Percentiles rank a stretch among this genome's conserved stretches.
Evolutionary conservation across 768 basidiomycete species (phyloP).

Genomic region (Auricularia cornea): DNA sequence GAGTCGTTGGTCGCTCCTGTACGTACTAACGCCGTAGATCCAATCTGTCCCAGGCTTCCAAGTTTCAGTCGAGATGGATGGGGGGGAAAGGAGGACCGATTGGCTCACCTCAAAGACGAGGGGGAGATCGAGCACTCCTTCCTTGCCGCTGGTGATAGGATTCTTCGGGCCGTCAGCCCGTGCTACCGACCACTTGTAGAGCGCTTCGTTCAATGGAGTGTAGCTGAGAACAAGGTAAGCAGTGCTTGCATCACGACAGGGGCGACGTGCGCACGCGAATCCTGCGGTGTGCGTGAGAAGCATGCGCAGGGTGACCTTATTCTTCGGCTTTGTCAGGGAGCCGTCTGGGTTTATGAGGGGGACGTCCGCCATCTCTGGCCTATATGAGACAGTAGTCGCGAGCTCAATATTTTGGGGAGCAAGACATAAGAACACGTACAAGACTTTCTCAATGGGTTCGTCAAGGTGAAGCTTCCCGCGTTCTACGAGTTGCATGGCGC

Average conservation of each 20-base stretch:
- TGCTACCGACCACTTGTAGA: background rate
- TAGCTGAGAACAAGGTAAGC: background rate
- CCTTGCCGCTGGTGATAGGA: background rate
- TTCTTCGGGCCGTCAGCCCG: background rate
- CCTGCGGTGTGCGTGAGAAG: constrained; percentile 2
- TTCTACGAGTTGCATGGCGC: background rate
- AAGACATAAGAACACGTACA: background rate
- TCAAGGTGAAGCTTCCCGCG: background rate
- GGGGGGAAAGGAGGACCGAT: background rate
- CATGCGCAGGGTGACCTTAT: constrained; percentile 5
- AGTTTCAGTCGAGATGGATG: background rate
- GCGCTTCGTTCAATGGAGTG: background rate
- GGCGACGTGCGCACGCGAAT: background rate
- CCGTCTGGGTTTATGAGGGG: background rate
- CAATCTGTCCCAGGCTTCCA: background rate
- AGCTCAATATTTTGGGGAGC: background rate
- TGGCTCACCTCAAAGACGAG: background rate
- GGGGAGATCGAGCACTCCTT: background rate
- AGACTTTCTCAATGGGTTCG: background rate
- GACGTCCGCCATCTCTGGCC: background rate
- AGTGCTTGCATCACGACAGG: background rate
- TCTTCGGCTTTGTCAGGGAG: background rate
- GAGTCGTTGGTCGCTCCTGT: too few species aligned
- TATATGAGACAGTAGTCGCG: background rate
- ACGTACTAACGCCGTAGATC: background rate